Conservation (phyloP, 257 asterid genomes). For the Galeopsis tetrahit region DNA sequence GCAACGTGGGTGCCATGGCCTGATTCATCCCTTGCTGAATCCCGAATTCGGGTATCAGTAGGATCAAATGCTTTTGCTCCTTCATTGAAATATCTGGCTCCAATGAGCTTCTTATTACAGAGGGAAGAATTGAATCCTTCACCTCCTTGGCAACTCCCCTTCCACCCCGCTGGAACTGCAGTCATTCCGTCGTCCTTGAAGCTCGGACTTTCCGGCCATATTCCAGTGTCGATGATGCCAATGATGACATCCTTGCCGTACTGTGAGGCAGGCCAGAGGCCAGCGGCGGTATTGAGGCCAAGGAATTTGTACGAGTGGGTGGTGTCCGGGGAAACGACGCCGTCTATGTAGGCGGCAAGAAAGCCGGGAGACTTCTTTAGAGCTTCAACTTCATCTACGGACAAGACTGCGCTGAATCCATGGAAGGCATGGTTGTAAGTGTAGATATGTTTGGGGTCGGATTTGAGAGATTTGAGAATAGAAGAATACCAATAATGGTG, state of each 20-base stretch:
- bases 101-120: too few relatives aligned
- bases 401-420: too few relatives aligned
- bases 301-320: conserved; percentile 14
- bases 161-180: background rate
- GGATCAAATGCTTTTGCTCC: conserved; percentile 18
- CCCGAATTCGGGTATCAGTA: background rate
- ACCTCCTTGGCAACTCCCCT: too few relatives aligned
- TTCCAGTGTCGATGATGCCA: conserved; percentile 43
- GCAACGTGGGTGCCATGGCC: conserved; percentile 30
- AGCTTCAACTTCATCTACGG: too few relatives aligned
- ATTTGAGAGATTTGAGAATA: conserved; percentile 11
- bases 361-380: too few relatives aligned
- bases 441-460: conserved; percentile 1
- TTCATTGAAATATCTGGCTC: conserved; percentile 24
- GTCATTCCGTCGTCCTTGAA: conserved; percentile 45
- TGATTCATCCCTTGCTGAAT: conserved; percentile 4
- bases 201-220: conserved; percentile 56
- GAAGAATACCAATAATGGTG: conserved; percentile 42
- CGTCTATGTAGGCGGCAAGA: too few relatives aligned
- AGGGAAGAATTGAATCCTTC: too few relatives aligned
- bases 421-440: background rate
- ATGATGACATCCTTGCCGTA: conserved; percentile 47
- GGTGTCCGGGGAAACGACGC: too few relatives aligned
- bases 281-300: conserved; percentile 36
- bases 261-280: conserved; percentile 44